These are phyloP conservation scores for Lachnellula subtilissima DNA, from an alignment of 2,329 filamentous ascomycete genomes.

Conservation along the genomic window DNA sequence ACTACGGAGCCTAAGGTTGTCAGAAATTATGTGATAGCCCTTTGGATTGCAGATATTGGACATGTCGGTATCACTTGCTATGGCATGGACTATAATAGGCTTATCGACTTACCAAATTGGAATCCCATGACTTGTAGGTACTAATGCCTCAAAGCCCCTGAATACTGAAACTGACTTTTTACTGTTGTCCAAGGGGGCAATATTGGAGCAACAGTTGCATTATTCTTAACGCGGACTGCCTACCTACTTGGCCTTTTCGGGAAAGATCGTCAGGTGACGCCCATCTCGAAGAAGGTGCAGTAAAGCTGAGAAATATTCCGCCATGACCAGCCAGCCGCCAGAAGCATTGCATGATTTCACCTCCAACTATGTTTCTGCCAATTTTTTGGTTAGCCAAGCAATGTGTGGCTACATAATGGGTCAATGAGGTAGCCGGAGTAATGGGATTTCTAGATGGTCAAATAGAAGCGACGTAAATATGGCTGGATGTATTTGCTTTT, in stretches of 20 bases:
- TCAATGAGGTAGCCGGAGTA: no score
- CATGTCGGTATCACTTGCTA: constrained; percentile 60
- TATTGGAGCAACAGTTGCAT: constrained; percentile 58
- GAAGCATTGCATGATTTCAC: no score
- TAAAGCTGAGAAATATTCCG: background rate
- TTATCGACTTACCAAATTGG: constrained; percentile 54
- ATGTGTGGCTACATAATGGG: no score
- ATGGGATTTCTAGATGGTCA: no score
- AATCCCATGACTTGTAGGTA: constrained; percentile 57
- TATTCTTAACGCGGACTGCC: constrained; percentile 51
- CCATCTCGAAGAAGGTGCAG: constrained; percentile 6
- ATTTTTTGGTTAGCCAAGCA: no score
- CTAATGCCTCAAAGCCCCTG: no score
- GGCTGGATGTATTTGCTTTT: background rate
- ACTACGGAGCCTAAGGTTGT: constrained; percentile 63
- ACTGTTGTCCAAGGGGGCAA: constrained; percentile 47
- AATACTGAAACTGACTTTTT: no score
- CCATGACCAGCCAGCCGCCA: no score
- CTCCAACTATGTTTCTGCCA: no score
- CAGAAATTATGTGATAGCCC: constrained; percentile 59
- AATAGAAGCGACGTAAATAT: background rate
- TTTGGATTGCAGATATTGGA: constrained; percentile 61
- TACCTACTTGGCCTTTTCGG: constrained; percentile 60
- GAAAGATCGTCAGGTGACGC: constrained; percentile 29
- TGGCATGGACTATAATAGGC: constrained; percentile 51